Evolutionary conservation across 768 basidiomycete species (phyloP), one percentile per base, ranked within the genome.

Genomic region (Panaeolus cyanescens): DNA sequence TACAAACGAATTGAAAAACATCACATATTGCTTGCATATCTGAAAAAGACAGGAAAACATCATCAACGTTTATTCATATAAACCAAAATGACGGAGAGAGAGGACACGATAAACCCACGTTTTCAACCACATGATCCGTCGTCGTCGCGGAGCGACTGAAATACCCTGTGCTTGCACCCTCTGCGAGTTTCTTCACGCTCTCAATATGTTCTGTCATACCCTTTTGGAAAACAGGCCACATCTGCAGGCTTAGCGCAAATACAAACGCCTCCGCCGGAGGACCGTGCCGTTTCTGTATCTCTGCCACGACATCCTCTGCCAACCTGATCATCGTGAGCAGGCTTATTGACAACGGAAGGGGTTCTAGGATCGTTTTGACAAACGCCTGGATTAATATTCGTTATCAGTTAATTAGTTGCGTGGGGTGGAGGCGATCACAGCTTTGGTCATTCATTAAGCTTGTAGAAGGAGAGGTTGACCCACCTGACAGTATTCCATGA

Each of bases 171-270:
- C 79, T 76, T 20, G 85, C 78, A 13, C 90, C 88, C 66, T 95
- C 96, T 1, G 91, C 91, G 25, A 95, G 73, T 71, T 86, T 91
- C 72, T 90, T 95, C 62, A 99, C 74, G 30, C 87, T 83, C 13
- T 96, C 94, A 45, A 90, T 79, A 65, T 99, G 87, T 19, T 90
- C 88, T 22, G 90, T 85, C 88, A 98, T 91, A 31, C 83, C 84
- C 68, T 92, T 96, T 70, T 96, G 91, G 74, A 96, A 99, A 4
- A 91, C 80, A 1, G 96, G 97, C 94, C 95, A 99, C 81, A 99
- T 86, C 65, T 88, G 83, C 58, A 99, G 75, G 20, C 93, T 89
- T 42, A 95, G 80, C 1, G 83, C 81, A 71, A 95, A 91, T 55
- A 96, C 81, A 72, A 90, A 95, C 7, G 85, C 82, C 66, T 96